Evolutionary conservation across 192 early-diverging fungal genomes (phyloP).

Genomic region (Mortierella hygrophila): DNA sequence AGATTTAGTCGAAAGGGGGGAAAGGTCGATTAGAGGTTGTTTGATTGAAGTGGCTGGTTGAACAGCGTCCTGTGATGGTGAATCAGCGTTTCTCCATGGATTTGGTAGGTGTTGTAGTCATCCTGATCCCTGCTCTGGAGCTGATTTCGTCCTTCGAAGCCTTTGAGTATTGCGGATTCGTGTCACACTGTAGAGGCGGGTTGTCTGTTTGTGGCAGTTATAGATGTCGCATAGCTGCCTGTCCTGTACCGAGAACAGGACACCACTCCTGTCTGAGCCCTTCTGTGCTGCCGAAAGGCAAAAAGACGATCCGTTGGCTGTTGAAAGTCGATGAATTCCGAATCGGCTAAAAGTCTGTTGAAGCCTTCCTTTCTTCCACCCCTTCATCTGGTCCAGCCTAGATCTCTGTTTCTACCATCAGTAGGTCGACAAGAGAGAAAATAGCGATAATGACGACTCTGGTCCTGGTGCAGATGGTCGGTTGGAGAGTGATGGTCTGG

Average conservation of each 20-base stretch:
- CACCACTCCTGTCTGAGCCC: background rate
- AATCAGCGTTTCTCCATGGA: slow-evolving; percentile 6
- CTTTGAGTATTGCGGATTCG: background rate
- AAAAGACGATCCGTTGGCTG: background rate
- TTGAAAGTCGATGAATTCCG: background rate
- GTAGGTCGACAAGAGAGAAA: too few species aligned
- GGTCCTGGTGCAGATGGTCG: background rate
- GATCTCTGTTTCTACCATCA: background rate
- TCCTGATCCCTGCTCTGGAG: background rate
- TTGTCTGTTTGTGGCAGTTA: background rate
- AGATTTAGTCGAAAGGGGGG: background rate
- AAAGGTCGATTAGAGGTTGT: background rate
- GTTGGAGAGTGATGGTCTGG: background rate
- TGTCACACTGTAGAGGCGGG: background rate
- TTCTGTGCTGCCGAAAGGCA: background rate
- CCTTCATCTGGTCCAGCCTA: background rate
- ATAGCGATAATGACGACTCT: background rate
- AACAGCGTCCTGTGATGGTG: background rate
- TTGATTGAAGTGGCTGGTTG: background rate
- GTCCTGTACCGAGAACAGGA: background rate
- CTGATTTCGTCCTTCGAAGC: background rate
- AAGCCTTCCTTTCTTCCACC: background rate
- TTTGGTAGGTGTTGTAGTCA: background rate
- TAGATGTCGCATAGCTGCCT: background rate
- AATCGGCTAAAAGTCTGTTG: background rate